These are phyloP conservation scores for Dictyostelium capitatum DNA, from an alignment of 78 protist genomes.

Conservation along the genomic window DNA sequence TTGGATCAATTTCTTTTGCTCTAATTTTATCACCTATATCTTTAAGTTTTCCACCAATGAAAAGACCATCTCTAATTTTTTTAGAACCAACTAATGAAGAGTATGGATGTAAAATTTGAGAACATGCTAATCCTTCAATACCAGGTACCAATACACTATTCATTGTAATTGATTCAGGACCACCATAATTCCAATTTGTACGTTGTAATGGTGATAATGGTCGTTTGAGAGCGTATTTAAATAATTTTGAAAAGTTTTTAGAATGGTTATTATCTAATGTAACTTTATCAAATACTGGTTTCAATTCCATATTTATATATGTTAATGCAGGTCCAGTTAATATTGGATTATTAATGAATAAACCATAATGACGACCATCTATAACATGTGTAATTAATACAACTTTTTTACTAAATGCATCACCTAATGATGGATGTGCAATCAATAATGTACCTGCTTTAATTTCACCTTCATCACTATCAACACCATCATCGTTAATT, in stretches of 20 bases:
- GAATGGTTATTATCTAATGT: neutral
- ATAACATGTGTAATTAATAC: conserved; percentile 38
- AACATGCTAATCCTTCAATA: neutral
- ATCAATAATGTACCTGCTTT: conserved; percentile 52
- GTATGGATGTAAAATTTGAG: conserved; percentile 55
- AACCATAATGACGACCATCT: conserved; percentile 39
- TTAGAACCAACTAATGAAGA: neutral
- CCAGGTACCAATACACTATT: neutral
- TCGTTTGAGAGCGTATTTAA: conserved; percentile 26
- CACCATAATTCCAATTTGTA: conserved; percentile 49
- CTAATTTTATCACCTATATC: conserved; percentile 35
- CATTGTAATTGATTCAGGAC: conserved; percentile 19
- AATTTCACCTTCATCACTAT: neutral
- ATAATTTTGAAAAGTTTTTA: conserved; percentile 36
- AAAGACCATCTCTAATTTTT: conserved; percentile 40
- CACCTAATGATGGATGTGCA: conserved; percentile 52
- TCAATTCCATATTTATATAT: neutral
- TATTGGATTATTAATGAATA: conserved; percentile 39
- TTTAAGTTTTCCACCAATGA: conserved; percentile 66
- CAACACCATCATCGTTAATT: neutral
- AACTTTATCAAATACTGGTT: neutral
- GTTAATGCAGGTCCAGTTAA: neutral
- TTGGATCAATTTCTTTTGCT: conserved; percentile 19
- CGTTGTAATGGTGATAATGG: conserved; percentile 33
- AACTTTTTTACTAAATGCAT: neutral